Evolutionary conservation across 495 filamentous ascomycete genomes (phyloP).

Genomic region (Hapsidospora chrysogenum): DNA sequence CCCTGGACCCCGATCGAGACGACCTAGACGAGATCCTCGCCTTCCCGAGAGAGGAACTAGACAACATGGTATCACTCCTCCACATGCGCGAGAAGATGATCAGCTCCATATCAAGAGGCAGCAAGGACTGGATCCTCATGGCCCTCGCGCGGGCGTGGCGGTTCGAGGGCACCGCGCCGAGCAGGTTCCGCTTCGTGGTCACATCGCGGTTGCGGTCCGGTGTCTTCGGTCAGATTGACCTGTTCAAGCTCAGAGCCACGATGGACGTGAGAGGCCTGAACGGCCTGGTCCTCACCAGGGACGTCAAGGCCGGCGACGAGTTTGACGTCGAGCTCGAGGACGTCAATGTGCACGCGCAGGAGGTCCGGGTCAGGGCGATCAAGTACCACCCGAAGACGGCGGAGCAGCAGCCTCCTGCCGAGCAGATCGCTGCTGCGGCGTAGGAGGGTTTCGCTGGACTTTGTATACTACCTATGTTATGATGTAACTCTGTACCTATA

Average conservation of each 20-base stretch:
- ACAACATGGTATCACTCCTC: slow-evolving; percentile 29
- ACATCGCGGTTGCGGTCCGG: slow-evolving; percentile 3
- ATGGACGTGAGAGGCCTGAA: slow-evolving; percentile 16
- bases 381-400: too few relatives aligned
- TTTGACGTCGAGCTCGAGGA: slow-evolving; percentile 41
- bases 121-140: slow-evolving; percentile 42
- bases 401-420: too few relatives aligned
- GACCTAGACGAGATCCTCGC: slow-evolving; percentile 31
- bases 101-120: background rate
- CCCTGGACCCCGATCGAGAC: slow-evolving; percentile 17
- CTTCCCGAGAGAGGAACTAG: slow-evolving; percentile 40
- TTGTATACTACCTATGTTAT: too few relatives aligned
- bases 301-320: slow-evolving; percentile 28
- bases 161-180: slow-evolving; percentile 46
- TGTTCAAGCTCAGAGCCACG: slow-evolving; percentile 18
- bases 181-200: slow-evolving; percentile 40
- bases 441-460: too few relatives aligned
- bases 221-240: slow-evolving; percentile 18
- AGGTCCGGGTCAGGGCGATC: slow-evolving; percentile 36
- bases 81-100: slow-evolving; percentile 28
- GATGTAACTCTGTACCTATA: too few relatives aligned
- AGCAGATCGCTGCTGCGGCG: too few relatives aligned
- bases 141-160: slow-evolving; percentile 61
- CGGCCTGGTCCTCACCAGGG: slow-evolving; percentile 13
- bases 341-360: slow-evolving; percentile 33